These are phyloP conservation scores for Epichloe scottii DNA, from an alignment of 2,329 filamentous ascomycete genomes.

Conservation along the genomic window DNA sequence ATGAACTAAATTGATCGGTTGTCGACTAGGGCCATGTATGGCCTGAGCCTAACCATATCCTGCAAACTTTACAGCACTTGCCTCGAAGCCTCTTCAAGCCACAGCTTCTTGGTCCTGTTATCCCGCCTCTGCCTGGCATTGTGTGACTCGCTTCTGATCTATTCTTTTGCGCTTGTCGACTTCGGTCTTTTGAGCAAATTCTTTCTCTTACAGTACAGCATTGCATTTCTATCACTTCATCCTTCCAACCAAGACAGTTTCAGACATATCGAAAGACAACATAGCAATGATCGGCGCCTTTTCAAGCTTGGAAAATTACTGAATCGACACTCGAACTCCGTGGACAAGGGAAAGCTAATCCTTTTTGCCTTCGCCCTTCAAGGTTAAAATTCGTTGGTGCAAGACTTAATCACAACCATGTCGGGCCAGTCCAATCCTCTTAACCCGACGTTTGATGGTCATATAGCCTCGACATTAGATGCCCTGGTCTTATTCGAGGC, in stretches of 20 bases:
- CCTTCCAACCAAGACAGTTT: neutral
- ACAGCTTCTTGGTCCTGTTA: neutral
- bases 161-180: neutral
- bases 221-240: neutral
- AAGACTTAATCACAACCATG: neutral
- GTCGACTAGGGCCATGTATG: neutral
- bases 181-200: neutral
- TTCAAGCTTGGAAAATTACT: neutral
- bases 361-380: neutral
- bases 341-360: neutral
- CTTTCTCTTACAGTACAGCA: neutral
- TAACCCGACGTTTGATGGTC: conserved; percentile 54
- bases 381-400: neutral
- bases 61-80: neutral
- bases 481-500: conserved; percentile 72
- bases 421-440: conserved; percentile 23
- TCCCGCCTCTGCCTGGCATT: neutral
- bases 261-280: neutral
- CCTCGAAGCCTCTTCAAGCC: neutral
- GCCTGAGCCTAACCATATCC: neutral
- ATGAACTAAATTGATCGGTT: neutral
- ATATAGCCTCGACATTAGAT: conserved; percentile 58
- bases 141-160: neutral
- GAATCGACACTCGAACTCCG: neutral
- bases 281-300: neutral